Evolutionary conservation across 176 grass and related monocot genomes (phyloP).

Genomic region (Juncus effusus): DNA sequence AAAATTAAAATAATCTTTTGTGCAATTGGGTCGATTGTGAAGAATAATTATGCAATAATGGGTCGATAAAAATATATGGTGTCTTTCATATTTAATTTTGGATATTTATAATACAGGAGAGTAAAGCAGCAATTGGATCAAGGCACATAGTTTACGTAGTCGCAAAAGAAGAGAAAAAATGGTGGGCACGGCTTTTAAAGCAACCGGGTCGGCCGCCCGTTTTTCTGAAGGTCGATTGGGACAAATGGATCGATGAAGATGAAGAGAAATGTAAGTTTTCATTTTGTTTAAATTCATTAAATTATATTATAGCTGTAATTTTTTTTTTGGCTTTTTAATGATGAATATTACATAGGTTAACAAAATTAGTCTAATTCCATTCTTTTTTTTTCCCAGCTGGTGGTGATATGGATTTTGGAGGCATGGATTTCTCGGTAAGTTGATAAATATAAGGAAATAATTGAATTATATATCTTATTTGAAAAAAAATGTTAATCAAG

Average conservation of each 20-base stretch:
- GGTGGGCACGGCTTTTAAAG: constrained; percentile 80
- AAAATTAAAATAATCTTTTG: no score
- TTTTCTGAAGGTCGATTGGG: constrained; percentile 91
- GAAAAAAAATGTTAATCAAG: no score
- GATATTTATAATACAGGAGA: constrained; percentile 48
- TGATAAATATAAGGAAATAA: background rate
- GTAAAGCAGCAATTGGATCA: constrained; percentile 53
- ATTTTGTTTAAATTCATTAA: background rate
- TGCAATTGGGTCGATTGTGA: no score
- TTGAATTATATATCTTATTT: no score
- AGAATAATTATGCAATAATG: no score
- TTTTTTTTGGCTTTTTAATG: background rate
- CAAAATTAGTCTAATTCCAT: background rate
- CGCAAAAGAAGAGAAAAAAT: constrained; percentile 65
- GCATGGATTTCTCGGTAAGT: constrained; percentile 92
- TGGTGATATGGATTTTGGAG: constrained; percentile 48
- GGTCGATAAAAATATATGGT: no score
- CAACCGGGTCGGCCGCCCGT: constrained; percentile 58
- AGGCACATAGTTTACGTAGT: constrained; percentile 85
- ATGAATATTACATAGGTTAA: background rate
- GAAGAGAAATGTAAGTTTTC: constrained; percentile 58
- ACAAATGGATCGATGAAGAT: constrained; percentile 97
- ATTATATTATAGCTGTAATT: background rate
- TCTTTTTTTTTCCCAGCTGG: constrained; percentile 28
- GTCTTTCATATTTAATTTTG: background rate